These are phyloP conservation scores for Coccomyxa sp. DNA, from an alignment of 139 green algal species.

Conservation along the genomic window DNA sequence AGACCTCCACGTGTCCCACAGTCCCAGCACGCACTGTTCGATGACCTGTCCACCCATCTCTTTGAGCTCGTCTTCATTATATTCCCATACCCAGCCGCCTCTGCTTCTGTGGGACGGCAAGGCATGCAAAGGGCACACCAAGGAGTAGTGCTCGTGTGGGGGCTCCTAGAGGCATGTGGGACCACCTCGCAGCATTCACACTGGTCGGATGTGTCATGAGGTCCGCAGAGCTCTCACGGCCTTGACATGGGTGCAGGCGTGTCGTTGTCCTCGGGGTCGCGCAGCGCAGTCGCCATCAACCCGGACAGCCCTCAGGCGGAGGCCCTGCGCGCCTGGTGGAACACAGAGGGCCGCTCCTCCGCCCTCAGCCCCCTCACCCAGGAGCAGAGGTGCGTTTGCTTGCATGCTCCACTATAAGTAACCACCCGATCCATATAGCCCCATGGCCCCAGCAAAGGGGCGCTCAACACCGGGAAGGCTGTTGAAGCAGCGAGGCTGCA, in stretches of 20 bases:
- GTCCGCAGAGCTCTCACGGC: background rate
- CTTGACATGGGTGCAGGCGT: slow-evolving; percentile 51
- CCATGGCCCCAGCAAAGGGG: too few relatives aligned
- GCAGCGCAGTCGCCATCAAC: slow-evolving; percentile 47
- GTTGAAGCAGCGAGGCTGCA: background rate
- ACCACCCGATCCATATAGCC: background rate
- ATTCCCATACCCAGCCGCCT: background rate
- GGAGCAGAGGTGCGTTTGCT: slow-evolving; percentile 27
- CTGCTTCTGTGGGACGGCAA: background rate
- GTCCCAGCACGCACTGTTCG: background rate
- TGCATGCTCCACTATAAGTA: background rate
- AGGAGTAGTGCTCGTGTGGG: background rate
- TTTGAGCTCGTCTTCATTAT: background rate
- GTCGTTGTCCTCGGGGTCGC: slow-evolving; percentile 47
- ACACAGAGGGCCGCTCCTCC: slow-evolving; percentile 29
- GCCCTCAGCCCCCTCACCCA: slow-evolving; percentile 45
- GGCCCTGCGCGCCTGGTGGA: slow-evolving; percentile 58
- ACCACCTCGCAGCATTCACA: too few relatives aligned
- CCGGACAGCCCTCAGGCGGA: slow-evolving; percentile 40
- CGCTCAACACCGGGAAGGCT: too few relatives aligned
- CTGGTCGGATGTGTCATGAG: too few relatives aligned
- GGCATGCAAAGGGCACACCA: background rate
- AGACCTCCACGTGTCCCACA: background rate
- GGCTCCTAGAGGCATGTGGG: background rate
- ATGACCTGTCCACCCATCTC: background rate